Conservation (phyloP, 1,139 yeast species). For the Blastobotrys serpentis region DNA sequence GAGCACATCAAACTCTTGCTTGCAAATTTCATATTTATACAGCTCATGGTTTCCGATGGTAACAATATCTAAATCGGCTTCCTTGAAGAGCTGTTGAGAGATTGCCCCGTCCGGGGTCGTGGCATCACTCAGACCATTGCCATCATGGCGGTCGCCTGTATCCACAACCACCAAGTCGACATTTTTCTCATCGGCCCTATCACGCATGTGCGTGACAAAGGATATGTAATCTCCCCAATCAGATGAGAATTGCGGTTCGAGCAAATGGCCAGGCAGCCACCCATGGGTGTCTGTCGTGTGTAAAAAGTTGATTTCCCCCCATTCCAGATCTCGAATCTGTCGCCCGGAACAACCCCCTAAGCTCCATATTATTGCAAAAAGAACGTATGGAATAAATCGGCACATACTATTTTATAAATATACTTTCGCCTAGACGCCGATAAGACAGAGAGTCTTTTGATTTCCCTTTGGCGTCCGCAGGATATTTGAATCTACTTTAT, state of each 20-base stretch:
- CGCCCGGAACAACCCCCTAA: neutral
- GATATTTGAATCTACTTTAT: no score
- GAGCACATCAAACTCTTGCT: conserved; percentile 61
- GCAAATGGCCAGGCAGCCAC: conserved; percentile 86
- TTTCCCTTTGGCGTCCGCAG: no score
- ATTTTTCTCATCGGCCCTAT: conserved; percentile 45
- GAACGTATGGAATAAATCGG: no score
- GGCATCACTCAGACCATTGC: conserved; percentile 84
- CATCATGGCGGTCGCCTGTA: conserved; percentile 94
- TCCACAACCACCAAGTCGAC: conserved; percentile 75
- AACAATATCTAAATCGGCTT: conserved; percentile 71
- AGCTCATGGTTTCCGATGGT: conserved; percentile 94
- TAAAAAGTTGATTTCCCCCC: conserved; percentile 76
- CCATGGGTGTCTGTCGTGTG: conserved; percentile 94
- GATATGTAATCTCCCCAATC: conserved; percentile 93
- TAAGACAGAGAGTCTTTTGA: no score
- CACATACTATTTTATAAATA: no score
- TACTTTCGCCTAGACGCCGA: no score
- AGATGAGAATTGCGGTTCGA: conserved; percentile 72
- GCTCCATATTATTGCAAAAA: no score
- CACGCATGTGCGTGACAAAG: conserved; percentile 54
- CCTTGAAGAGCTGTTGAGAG: conserved; percentile 62
- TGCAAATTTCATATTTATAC: conserved; percentile 65
- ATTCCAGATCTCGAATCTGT: conserved; percentile 47
- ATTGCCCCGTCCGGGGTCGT: conserved; percentile 67